Percentiles rank a stretch among this genome's conserved stretches.
Conservation (phyloP, 2,329 filamentous ascomycete species). For the Xylaria sp. region DNA sequence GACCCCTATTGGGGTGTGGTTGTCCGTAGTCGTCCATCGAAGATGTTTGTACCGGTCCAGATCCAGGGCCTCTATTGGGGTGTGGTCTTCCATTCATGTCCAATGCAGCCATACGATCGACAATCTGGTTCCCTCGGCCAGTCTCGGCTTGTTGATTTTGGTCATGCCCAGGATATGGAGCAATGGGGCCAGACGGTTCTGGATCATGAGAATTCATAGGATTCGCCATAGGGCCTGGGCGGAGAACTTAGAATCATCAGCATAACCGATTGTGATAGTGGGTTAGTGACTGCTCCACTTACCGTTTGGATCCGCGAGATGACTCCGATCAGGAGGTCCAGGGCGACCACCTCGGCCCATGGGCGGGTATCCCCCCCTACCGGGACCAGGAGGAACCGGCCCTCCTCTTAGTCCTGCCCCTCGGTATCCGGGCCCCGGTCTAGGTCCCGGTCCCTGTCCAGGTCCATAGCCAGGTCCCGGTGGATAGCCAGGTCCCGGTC, state of each 20-base stretch:
- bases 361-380: conserved; percentile 19
- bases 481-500: background rate
- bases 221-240: conserved; percentile 22
- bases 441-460: background rate
- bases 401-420: conserved; percentile 25
- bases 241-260: conserved; percentile 24
- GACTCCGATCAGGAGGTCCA: conserved; percentile 36
- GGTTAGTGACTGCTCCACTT: conserved; percentile 12
- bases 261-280: background rate
- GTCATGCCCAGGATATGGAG: conserved; percentile 39
- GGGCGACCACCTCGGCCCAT: conserved; percentile 28
- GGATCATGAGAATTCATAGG: conserved; percentile 29
- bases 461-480: conserved; percentile 23
- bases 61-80: conserved; percentile 31
- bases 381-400: conserved; percentile 9
- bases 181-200: conserved; percentile 40
- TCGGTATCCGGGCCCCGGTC: conserved; percentile 19
- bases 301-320: conserved; percentile 35
- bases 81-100: conserved; percentile 35
- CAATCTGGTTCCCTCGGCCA: conserved; percentile 38
- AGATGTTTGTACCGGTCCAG: conserved; percentile 32
- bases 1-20: conserved; percentile 28
- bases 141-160: conserved; percentile 36
- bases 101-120: conserved; percentile 40
- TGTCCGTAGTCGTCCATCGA: conserved; percentile 33